These are phyloP conservation scores for Porodaedalea pini DNA, from an alignment of 1,284 basidiomycete species.

Conservation along the genomic window DNA sequence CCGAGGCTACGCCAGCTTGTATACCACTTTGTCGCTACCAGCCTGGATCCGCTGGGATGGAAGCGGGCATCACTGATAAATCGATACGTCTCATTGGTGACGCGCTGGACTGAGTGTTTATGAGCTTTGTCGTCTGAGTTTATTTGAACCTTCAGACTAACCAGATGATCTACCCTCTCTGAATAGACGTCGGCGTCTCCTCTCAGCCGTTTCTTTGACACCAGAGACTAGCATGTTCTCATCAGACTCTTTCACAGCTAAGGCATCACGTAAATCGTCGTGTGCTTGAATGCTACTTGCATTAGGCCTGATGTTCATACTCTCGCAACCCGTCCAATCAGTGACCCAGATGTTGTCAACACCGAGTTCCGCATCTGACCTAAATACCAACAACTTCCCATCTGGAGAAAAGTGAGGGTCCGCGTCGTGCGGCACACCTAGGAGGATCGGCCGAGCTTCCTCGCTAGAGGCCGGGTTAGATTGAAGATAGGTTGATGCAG, in stretches of 20 bases:
- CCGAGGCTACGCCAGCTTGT: constrained; percentile 57
- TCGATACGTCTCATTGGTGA: constrained; percentile 72
- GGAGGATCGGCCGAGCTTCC: constrained; percentile 48
- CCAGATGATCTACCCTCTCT: constrained; percentile 58
- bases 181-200: constrained; percentile 46
- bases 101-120: constrained; percentile 44
- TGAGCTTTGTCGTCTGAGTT: not conserved
- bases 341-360: constrained; percentile 71
- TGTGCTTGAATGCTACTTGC: constrained; percentile 19
- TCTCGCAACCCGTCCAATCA: constrained; percentile 58
- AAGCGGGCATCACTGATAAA: constrained; percentile 66
- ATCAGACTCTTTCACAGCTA: constrained; percentile 40
- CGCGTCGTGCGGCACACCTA: constrained; percentile 63
- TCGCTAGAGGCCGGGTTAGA: constrained; percentile 20
- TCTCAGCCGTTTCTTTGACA: constrained; percentile 44
- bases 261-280: constrained; percentile 33
- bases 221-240: constrained; percentile 48
- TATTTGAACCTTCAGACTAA: constrained; percentile 29
- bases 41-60: constrained; percentile 55
- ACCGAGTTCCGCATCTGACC: constrained; percentile 67
- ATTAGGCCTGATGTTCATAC: constrained; percentile 48
- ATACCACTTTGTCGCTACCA: constrained; percentile 76
- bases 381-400: constrained; percentile 57
- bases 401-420: constrained; percentile 70
- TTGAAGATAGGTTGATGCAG: constrained; percentile 38